Evolutionary conservation across 2,329 filamentous ascomycete species (phyloP).

Genomic region (Alternaria metachromatica): DNA sequence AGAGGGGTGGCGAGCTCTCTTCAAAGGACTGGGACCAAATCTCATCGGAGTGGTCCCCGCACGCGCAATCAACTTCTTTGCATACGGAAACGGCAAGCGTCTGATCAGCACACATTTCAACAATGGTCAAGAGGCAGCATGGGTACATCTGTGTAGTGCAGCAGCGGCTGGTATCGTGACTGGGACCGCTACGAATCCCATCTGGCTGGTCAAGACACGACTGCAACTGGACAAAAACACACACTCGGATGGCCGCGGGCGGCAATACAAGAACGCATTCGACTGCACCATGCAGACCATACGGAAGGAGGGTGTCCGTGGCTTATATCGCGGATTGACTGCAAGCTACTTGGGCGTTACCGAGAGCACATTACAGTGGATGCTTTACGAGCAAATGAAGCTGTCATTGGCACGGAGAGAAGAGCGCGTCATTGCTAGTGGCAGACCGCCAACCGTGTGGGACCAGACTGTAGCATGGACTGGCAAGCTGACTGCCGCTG

Average conservation of each 20-base stretch:
- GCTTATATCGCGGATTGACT: slow-evolving; percentile 88
- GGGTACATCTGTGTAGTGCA: slow-evolving; percentile 80
- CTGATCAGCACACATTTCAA: slow-evolving; percentile 79
- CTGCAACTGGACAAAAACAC: slow-evolving; percentile 89
- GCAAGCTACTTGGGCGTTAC: slow-evolving; percentile 90
- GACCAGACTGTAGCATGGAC: slow-evolving; percentile 79
- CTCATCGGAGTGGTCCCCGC: slow-evolving; percentile 88
- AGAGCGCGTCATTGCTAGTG: slow-evolving; percentile 60
- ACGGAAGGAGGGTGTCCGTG: slow-evolving; percentile 77
- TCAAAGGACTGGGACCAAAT: slow-evolving; percentile 92
- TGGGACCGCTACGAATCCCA: slow-evolving; percentile 90
- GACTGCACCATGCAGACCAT: slow-evolving; percentile 87
- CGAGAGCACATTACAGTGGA: slow-evolving; percentile 91
- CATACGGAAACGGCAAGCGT: slow-evolving; percentile 90
- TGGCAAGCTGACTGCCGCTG: slow-evolving; percentile 79
- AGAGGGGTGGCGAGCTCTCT: slow-evolving; percentile 86
- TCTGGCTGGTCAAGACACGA: slow-evolving; percentile 95
- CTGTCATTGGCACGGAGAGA: slow-evolving; percentile 70
- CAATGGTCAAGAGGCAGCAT: slow-evolving; percentile 70
- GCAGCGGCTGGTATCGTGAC: slow-evolving; percentile 82
- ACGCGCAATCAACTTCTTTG: slow-evolving; percentile 90
- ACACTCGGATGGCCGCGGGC: slow-evolving; percentile 63
- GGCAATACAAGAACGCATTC: slow-evolving; percentile 84
- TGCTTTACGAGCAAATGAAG: slow-evolving; percentile 94
- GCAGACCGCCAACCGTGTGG: slow-evolving; percentile 70